Evolutionary conservation across 2,329 filamentous ascomycete species (phyloP).

Genomic region (Colletotrichum liriopes): DNA sequence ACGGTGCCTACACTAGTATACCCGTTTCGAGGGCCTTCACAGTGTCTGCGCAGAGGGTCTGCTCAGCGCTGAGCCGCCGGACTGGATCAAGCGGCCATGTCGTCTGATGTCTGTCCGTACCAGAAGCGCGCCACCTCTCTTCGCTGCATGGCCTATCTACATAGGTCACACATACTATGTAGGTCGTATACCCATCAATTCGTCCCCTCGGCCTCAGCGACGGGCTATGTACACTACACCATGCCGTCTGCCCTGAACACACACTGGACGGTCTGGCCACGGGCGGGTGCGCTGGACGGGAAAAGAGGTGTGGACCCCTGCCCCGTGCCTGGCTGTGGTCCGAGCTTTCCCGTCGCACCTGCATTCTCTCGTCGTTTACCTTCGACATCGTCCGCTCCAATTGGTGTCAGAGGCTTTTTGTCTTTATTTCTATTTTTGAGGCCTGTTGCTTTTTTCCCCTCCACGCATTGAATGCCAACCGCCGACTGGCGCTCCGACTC

Average conservation of each 20-base stretch:
- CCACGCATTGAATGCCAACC: background rate
- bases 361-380: background rate
- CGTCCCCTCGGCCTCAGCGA: too few species aligned
- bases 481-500: background rate
- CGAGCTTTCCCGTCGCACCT: background rate
- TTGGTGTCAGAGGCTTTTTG: background rate
- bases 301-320: background rate
- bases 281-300: background rate
- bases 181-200: too few species aligned
- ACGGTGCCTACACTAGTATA: slow-evolving; percentile 15
- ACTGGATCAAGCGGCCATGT: too few species aligned
- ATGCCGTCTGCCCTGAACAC: background rate
- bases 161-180: too few species aligned
- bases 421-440: background rate
- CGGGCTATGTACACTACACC: too few species aligned
- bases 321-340: background rate
- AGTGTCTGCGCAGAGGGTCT: too few species aligned
- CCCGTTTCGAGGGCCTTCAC: slow-evolving; percentile 9
- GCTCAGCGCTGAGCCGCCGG: too few species aligned
- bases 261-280: background rate
- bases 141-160: too few species aligned
- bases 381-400: too few species aligned
- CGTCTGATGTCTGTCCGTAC: too few species aligned
- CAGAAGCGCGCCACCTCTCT: too few species aligned
- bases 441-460: background rate